phyloP scores from a whole-genome alignment of 23 red algal genomes.

The Gracilariopsis chorda region DNA sequence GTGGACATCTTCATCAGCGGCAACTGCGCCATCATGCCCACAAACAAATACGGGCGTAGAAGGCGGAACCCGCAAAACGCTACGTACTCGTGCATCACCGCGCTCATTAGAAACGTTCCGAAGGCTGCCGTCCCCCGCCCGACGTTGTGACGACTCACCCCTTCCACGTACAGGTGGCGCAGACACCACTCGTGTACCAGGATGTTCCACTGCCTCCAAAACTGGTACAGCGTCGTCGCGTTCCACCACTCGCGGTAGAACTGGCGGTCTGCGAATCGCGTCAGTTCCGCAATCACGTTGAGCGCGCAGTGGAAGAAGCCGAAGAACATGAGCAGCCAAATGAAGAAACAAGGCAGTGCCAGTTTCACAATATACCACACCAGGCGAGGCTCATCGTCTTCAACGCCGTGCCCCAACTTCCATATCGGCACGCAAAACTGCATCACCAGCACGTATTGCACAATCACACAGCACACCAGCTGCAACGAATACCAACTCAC shows the following conservation, averaged over 20 bases:
- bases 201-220: conserved; percentile 93
- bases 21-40: conserved; percentile 87
- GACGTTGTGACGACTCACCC: conserved; percentile 41
- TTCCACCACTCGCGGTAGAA: conserved; percentile 99
- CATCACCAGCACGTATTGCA: conserved; percentile 72
- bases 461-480: conserved; percentile 34
- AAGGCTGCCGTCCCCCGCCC: conserved; percentile 55
- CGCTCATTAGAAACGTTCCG: conserved; percentile 84
- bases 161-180: conserved; percentile 90
- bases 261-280: conserved; percentile 84
- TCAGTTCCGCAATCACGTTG: conserved; percentile 80
- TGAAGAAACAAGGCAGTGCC: conserved; percentile 83
- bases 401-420: conserved; percentile 27
- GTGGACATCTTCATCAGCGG: conserved; percentile 78
- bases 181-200: conserved; percentile 92
- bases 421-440: conserved; percentile 80
- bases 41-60: conserved; percentile 78
- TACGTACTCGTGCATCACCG: conserved; percentile 86
- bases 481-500: conserved; percentile 47
- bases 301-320: conserved; percentile 91
- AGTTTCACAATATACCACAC: conserved; percentile 76
- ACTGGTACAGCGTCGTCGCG: conserved; percentile 81
- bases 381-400: conserved; percentile 29
- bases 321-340: conserved; percentile 87
- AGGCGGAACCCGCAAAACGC: conserved; percentile 75